Evolutionary conservation across 768 basidiomycete genomes (phyloP).

Genomic region (Macrocybe gigantea): DNA sequence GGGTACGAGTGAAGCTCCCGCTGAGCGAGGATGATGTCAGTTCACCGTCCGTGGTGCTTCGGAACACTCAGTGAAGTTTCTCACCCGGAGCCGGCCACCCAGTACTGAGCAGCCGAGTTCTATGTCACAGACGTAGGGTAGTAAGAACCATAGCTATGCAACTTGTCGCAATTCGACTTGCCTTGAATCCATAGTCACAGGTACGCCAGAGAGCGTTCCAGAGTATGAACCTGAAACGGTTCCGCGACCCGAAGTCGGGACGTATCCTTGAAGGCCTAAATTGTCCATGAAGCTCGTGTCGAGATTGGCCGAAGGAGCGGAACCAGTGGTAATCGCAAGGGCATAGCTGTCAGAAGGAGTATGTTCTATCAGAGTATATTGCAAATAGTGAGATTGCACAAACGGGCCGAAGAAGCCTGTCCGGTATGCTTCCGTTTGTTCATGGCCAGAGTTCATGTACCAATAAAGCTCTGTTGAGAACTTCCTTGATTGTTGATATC

Average conservation of each 20-base stretch:
- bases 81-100: slow-evolving; percentile 34
- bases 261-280: slow-evolving; percentile 38
- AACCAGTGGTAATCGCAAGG: slow-evolving; percentile 35
- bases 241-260: slow-evolving; percentile 37
- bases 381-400: slow-evolving; percentile 7
- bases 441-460: slow-evolving; percentile 43
- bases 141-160: neutral
- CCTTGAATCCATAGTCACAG: slow-evolving; percentile 40
- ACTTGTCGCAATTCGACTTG: slow-evolving; percentile 3
- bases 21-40: slow-evolving; percentile 11
- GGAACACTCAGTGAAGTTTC: slow-evolving; percentile 5
- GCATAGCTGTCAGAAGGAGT: slow-evolving; percentile 26
- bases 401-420: slow-evolving; percentile 44
- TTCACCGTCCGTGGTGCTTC: neutral
- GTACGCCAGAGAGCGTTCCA: slow-evolving; percentile 31
- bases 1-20: slow-evolving; percentile 34
- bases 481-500: slow-evolving; percentile 44
- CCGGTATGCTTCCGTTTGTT: slow-evolving; percentile 38
- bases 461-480: slow-evolving; percentile 41
- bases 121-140: slow-evolving; percentile 5
- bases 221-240: slow-evolving; percentile 37
- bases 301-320: slow-evolving; percentile 32
- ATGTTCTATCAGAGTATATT: neutral
- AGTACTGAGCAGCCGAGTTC: slow-evolving; percentile 43
- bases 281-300: slow-evolving; percentile 39